These are phyloP conservation scores for Saxispiralis lemnorum DNA, from an alignment of 495 filamentous ascomycete species.

Conservation along the genomic window DNA sequence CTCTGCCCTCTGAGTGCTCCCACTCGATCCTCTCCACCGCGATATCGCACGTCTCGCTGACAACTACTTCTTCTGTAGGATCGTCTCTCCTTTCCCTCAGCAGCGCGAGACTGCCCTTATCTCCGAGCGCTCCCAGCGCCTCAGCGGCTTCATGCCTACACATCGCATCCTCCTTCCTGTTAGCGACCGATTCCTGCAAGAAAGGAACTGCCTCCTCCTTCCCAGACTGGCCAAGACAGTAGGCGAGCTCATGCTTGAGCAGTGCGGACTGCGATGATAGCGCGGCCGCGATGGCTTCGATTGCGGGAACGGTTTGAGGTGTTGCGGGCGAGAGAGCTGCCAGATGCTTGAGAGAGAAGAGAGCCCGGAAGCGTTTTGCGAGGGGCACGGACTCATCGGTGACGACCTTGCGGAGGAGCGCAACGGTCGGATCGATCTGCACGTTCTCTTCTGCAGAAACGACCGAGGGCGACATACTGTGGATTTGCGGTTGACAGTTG, in stretches of 20 bases:
- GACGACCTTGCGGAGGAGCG: slow-evolving; percentile 55
- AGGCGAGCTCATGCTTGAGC: slow-evolving; percentile 89
- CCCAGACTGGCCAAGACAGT: slow-evolving; percentile 83
- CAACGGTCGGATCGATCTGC: slow-evolving; percentile 25
- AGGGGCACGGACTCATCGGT: slow-evolving; percentile 63
- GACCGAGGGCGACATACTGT: slow-evolving; percentile 5
- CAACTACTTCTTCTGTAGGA: slow-evolving; percentile 49
- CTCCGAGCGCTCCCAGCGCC: slow-evolving; percentile 76
- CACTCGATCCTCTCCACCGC: slow-evolving; percentile 86
- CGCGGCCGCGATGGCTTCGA: slow-evolving; percentile 81
- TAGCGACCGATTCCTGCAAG: slow-evolving; percentile 58
- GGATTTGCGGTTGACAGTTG: too few species aligned
- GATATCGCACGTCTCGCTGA: slow-evolving; percentile 94
- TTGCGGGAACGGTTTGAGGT: slow-evolving; percentile 43
- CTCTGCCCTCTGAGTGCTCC: slow-evolving; percentile 59
- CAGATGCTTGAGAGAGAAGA: slow-evolving; percentile 92
- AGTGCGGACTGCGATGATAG: slow-evolving; percentile 71
- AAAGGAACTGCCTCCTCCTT: slow-evolving; percentile 55
- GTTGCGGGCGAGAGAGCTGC: slow-evolving; percentile 50
- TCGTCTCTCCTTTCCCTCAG: slow-evolving; percentile 56
- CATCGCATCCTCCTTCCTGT: slow-evolving; percentile 74
- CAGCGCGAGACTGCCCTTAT: slow-evolving; percentile 49
- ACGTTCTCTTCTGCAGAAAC: neutral
- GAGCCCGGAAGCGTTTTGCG: slow-evolving; percentile 79
- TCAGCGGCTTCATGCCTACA: slow-evolving; percentile 93